Evolutionary conservation across 2,329 filamentous ascomycete genomes (phyloP).

Genomic region (Fusarium lyarnte): DNA sequence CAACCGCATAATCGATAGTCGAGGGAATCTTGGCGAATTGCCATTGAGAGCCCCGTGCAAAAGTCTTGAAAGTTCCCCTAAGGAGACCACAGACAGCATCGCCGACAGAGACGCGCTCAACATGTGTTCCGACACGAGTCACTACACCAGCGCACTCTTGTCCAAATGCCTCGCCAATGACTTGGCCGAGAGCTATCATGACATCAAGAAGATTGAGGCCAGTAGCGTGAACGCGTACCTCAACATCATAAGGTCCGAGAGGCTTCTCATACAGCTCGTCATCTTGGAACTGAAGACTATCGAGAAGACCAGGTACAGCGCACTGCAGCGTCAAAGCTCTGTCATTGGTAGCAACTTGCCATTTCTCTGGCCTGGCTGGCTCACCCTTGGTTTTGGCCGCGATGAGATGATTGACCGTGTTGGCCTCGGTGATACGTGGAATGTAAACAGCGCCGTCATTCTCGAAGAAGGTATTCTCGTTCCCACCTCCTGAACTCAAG

Average conservation of each 20-base stretch:
- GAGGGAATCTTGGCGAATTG: conserved; percentile 11
- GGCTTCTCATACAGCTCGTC: conserved; percentile 4
- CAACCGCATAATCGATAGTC: conserved; percentile 13
- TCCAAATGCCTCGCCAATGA: neutral
- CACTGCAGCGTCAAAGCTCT: neutral
- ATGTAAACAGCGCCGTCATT: neutral
- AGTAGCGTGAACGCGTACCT: neutral
- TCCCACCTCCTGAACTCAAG: neutral
- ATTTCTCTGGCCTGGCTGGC: neutral
- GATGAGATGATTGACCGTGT: conserved; percentile 1
- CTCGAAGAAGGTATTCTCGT: neutral
- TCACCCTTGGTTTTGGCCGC: neutral
- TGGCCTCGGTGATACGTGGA: neutral
- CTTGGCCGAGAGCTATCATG: conserved; percentile 4
- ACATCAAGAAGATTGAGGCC: conserved; percentile 2
- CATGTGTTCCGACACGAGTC: neutral
- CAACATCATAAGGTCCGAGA: neutral
- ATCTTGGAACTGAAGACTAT: conserved; percentile 3
- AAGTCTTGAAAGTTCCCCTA: neutral
- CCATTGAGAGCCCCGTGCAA: neutral
- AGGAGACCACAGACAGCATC: neutral
- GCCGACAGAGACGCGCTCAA: neutral
- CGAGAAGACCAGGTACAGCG: conserved; percentile 1
- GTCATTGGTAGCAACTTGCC: neutral
- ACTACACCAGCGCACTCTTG: conserved; percentile 4